Base-by-base conservation (phyloP, 2,329 filamentous ascomycete species). In the Talaromyces albobiverticillius region DNA sequence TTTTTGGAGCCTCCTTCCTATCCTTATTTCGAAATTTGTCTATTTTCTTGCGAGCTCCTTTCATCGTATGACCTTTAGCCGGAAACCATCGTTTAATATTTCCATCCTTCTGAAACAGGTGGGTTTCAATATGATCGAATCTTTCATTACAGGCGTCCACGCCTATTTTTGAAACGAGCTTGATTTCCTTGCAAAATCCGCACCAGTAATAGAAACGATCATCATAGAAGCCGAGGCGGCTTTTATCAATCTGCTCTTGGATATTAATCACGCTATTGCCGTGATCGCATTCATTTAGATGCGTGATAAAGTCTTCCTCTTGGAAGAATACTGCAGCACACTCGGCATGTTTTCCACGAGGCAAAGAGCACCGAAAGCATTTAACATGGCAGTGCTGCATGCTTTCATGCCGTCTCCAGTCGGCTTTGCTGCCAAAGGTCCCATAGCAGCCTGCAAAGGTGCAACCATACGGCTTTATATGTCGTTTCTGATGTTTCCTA, bases 331-430 rank as follows among this genome's bases (percentile, higher is more conserved):
- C 71, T 57, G 79, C 81, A 8, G 74, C 79, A 62, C 89, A 94
- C 16, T 64, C 57, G 4, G 59, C 61, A 36, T 68, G 62, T 6
- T 59, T 20, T 14, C 49, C n/a, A 36, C 64, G 59, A 6, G 60
- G 65, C 26, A 79, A 69, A 26, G 81, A 76, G 65, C 91, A 96
- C 26, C 82, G 82, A 85, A 88, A 96, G 46, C 80, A 79, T 63
- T 91, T 86, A 5, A 82, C 69, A 55, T 87, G 82, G 57, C 82
- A 84, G 67, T 96, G 91, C 64, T 93, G 88, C 14, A 82, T 84
- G 60, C 84, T 87, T 65, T 96, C 93, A 64, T 96, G 92, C 1
- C 92, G 84, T 67, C 95, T 95, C 92, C 85, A 96, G 70, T 96
- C 92, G 56, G 90, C 92, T 67, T 96, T 95, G 69, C 88, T 92